phyloP scores from a whole-genome alignment of 1,284 basidiomycete species.

The Ceratobasidium sp. region DNA sequence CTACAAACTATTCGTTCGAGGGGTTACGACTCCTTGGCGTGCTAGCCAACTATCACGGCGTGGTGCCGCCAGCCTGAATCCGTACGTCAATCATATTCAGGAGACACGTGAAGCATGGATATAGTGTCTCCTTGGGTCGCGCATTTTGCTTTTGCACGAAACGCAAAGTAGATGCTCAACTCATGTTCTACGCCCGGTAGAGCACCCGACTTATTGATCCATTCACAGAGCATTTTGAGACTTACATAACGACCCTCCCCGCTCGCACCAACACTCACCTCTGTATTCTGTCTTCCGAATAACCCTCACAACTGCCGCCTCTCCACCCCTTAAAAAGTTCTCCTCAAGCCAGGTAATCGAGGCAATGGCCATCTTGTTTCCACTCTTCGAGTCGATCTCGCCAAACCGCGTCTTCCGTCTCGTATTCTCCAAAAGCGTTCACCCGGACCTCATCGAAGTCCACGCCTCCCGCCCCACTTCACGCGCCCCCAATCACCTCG shows the following conservation, averaged over 20 bases:
- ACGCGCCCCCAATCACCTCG: no score
- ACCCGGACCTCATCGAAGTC: no score
- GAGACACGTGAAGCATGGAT: constrained; percentile 63
- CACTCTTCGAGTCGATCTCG: constrained; percentile 75
- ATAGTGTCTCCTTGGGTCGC: constrained; percentile 68
- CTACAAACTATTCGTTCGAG: constrained; percentile 69
- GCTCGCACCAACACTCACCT: constrained; percentile 64
- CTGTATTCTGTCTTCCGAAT: constrained; percentile 54
- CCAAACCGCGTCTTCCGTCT: no score
- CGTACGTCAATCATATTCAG: constrained; percentile 68
- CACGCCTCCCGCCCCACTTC: no score
- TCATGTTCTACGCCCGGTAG: no score
- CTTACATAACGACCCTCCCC: constrained; percentile 68
- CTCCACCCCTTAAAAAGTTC: constrained; percentile 60
- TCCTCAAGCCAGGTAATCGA: constrained; percentile 94
- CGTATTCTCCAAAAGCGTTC: no score
- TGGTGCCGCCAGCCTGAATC: constrained; percentile 74
- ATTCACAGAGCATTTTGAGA: constrained; percentile 67
- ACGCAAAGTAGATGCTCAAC: constrained; percentile 64
- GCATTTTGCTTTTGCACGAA: constrained; percentile 65
- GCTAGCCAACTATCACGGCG: constrained; percentile 74
- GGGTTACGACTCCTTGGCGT: constrained; percentile 68
- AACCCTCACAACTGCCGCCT: constrained; percentile 5
- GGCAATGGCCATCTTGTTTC: constrained; percentile 69
- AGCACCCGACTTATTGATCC: neutral